Evolutionary conservation across 2,329 filamentous ascomycete genomes (phyloP).

Genomic region (Chrysosphaeria jannelii): DNA sequence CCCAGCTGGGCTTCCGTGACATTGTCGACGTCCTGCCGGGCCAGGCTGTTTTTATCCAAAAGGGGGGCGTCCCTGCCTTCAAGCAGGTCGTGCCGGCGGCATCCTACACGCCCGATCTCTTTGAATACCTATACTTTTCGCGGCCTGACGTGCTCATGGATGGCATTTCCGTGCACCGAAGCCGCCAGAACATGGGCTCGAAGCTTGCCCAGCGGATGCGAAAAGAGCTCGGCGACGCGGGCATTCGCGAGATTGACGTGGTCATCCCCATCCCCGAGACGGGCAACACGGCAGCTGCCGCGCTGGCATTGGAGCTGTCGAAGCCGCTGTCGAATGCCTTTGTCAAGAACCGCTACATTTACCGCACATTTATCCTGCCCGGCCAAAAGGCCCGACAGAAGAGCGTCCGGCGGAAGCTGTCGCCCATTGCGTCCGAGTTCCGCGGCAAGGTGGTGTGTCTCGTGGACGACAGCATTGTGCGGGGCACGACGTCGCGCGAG

Average conservation of each 20-base stretch:
- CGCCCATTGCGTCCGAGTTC: slow-evolving; percentile 65
- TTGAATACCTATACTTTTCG: slow-evolving; percentile 71
- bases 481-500: slow-evolving; percentile 36
- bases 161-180: slow-evolving; percentile 62
- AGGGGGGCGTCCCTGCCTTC: slow-evolving; percentile 42
- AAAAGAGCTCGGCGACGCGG: slow-evolving; percentile 33
- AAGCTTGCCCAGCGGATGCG: slow-evolving; percentile 48
- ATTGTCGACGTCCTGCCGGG: slow-evolving; percentile 56
- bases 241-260: slow-evolving; percentile 47
- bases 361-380: slow-evolving; percentile 50
- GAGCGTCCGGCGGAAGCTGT: slow-evolving; percentile 69
- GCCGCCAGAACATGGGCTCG: slow-evolving; percentile 62
- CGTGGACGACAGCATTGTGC: slow-evolving; percentile 43
- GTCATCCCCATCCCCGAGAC: slow-evolving; percentile 16
- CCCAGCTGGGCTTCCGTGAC: slow-evolving; percentile 49
- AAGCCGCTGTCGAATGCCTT: slow-evolving; percentile 60
- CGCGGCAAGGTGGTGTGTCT: slow-evolving; percentile 49
- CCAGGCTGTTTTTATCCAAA: slow-evolving; percentile 31
- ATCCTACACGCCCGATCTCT: slow-evolving; percentile 57
- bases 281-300: slow-evolving; percentile 50
- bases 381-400: slow-evolving; percentile 56
- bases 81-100: slow-evolving; percentile 37
- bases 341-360: slow-evolving; percentile 72
- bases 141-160: slow-evolving; percentile 60
- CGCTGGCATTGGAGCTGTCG: slow-evolving; percentile 41